Conservation (phyloP, 83 land plant species). For the Larix sibirica region DNA sequence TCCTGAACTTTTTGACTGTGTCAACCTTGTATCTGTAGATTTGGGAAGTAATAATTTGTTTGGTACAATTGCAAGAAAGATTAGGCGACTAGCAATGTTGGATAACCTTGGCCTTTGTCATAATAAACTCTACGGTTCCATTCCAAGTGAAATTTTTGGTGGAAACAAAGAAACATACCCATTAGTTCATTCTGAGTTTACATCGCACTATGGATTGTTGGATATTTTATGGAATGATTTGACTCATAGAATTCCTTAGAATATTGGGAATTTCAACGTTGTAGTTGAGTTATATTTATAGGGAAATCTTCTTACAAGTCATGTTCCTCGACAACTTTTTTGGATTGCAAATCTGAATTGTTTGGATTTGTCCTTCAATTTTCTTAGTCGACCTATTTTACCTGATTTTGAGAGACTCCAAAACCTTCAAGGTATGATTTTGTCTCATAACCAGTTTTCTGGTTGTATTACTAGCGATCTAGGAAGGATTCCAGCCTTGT, state of each 20-base stretch:
- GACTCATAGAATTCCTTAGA: conserved; percentile 47
- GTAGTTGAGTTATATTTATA: conserved; percentile 42
- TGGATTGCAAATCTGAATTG: conserved; percentile 42
- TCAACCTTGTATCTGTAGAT: too few species aligned
- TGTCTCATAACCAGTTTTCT: conserved; percentile 38
- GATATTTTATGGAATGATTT: conserved; percentile 66
- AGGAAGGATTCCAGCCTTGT: conserved; percentile 28
- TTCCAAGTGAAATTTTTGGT: conserved; percentile 63
- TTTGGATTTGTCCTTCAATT: conserved; percentile 46
- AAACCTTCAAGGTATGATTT: conserved; percentile 48
- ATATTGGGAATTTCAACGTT: conserved; percentile 40
- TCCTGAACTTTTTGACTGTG: too few species aligned
- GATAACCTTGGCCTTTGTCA: conserved; percentile 39
- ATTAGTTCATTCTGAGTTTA: conserved; percentile 53
- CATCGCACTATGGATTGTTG: conserved; percentile 67
- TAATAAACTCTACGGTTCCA: conserved; percentile 63
- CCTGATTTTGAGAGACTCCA: too few species aligned
- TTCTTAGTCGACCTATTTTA: conserved; percentile 41
- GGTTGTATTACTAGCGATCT: conserved; percentile 53
- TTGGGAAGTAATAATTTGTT: too few species aligned
- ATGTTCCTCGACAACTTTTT: conserved; percentile 44
- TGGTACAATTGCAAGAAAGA: too few species aligned
- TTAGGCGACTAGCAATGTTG: too few species aligned
- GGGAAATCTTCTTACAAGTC: conserved; percentile 50
- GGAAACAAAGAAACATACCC: conserved; percentile 41